Conservation (phyloP, 2,329 filamentous ascomycete genomes). For the Talaromyces marneffei region DNA sequence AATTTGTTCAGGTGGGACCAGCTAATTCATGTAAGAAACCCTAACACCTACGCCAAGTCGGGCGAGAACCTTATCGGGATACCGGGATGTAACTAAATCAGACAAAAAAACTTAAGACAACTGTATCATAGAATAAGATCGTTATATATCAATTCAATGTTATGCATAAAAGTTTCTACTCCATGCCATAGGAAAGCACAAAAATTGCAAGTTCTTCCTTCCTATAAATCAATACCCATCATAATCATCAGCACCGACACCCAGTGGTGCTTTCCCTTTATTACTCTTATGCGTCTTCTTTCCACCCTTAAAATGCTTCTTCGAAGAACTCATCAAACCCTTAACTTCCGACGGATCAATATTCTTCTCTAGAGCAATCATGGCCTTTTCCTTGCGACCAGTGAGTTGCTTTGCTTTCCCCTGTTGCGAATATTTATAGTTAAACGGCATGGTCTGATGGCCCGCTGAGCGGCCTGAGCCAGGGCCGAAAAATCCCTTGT, state of each 20-base stretch:
- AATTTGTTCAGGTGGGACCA: not conserved
- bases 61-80: not conserved
- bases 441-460: slow-evolving; percentile 75
- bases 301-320: slow-evolving; percentile 67
- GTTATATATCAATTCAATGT: not conserved
- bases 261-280: slow-evolving; percentile 21
- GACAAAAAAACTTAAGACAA: not conserved
- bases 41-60: not conserved
- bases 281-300: slow-evolving; percentile 30
- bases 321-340: slow-evolving; percentile 55
- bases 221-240: slow-evolving; percentile 3
- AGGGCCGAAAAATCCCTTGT: slow-evolving; percentile 81
- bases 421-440: slow-evolving; percentile 80
- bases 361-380: slow-evolving; percentile 78
- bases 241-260: slow-evolving; percentile 11
- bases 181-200: not conserved
- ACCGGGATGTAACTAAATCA: no score
- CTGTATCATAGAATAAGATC: not conserved
- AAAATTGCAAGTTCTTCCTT: not conserved
- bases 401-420: slow-evolving; percentile 71
- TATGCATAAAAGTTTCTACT: not conserved
- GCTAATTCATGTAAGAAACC: not conserved
- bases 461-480: slow-evolving; percentile 54
- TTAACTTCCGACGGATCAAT: slow-evolving; percentile 67
- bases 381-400: slow-evolving; percentile 71